Conservation (phyloP, 306 rosid genomes). For the Quercus agrifolia region DNA sequence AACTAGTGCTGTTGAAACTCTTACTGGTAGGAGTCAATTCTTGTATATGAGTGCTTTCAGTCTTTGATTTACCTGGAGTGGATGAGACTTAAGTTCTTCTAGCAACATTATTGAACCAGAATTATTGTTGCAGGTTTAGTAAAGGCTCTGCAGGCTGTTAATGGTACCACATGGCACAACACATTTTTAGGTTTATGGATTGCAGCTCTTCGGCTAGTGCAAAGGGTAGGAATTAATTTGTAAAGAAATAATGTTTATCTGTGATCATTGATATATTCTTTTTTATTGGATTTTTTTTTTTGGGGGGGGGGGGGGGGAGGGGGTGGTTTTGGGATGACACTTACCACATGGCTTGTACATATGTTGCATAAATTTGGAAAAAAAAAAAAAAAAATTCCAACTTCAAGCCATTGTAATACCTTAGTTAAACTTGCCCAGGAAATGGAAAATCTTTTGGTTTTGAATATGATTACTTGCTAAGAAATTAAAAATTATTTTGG, state of each 20-base stretch:
- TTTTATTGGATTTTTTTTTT: not conserved
- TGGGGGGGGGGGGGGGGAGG: not conserved
- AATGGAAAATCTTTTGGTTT: not conserved
- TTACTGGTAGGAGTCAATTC: slow-evolving; percentile 49
- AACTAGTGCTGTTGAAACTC: slow-evolving; percentile 65
- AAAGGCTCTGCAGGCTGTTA: slow-evolving; percentile 70
- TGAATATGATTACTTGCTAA: not conserved
- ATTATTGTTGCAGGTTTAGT: slow-evolving; percentile 64
- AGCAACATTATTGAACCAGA: slow-evolving; percentile 24
- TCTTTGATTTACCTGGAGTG: slow-evolving; percentile 7
- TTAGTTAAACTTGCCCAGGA: not conserved
- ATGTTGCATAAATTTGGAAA: not conserved
- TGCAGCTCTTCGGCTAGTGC: slow-evolving; percentile 84
- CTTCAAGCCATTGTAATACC: not conserved
- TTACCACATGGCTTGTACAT: not conserved
- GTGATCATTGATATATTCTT: not conserved
- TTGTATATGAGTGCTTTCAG: slow-evolving; percentile 5
- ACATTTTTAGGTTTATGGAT: slow-evolving; percentile 89
- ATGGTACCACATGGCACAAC: slow-evolving; percentile 71
- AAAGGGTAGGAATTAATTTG: slow-evolving; percentile 65
- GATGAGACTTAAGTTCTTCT: not conserved
- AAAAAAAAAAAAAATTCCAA: not conserved
- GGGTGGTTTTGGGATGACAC: not conserved
- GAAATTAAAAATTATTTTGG: not conserved
- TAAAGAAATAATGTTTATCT: not conserved